Conservation (phyloP, 257 asterid species). For the Nicotiana obtusifolia region DNA sequence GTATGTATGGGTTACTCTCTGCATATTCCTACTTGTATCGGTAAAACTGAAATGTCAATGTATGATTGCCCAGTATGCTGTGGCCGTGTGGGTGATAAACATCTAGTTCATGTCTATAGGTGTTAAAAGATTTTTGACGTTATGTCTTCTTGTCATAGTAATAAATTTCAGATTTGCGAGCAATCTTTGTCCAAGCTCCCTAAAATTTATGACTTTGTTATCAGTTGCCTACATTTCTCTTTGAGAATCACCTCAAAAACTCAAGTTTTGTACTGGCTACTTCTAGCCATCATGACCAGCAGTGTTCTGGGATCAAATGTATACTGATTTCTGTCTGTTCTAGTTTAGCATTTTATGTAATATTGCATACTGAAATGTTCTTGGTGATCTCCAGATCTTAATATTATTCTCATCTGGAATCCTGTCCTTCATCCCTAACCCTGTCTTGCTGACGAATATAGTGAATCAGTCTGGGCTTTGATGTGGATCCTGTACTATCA, state of each 20-base stretch:
- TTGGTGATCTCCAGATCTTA: not conserved
- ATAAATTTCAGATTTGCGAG: not conserved
- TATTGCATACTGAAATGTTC: not conserved
- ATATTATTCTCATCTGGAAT: not conserved
- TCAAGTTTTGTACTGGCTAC: not conserved
- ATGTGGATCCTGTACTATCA: not conserved
- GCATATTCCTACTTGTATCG: not conserved
- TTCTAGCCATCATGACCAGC: not conserved
- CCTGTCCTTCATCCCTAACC: not conserved
- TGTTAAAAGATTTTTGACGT: not conserved
- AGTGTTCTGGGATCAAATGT: not conserved
- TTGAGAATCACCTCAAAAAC: not conserved
- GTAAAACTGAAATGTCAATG: not conserved
- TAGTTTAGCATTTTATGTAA: not conserved
- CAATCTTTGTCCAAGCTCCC: not conserved
- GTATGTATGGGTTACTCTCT: not conserved
- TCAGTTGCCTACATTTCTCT: not conserved
- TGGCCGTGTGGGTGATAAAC: not conserved
- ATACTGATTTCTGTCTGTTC: not conserved
- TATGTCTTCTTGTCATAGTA: not conserved
- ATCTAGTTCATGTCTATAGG: constrained; percentile 2
- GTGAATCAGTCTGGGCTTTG: not conserved
- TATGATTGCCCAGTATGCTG: not conserved
- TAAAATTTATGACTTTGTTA: not conserved
- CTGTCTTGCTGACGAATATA: not conserved